Conservation (phyloP, 176 grass and related monocot species). For the Aegilops tauschii region DNA sequence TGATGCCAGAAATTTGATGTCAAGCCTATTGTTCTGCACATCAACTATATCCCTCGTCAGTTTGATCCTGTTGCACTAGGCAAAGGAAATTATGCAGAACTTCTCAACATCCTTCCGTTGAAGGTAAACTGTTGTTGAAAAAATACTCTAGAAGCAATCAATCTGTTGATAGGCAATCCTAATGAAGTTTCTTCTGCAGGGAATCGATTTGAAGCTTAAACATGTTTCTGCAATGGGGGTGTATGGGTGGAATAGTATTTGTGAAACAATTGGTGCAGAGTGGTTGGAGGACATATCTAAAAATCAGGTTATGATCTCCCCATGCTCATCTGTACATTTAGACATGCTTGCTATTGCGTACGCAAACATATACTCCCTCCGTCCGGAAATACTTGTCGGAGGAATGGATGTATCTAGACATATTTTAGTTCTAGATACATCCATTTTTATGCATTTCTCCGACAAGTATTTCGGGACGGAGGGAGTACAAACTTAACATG, state of each 20-base stretch:
- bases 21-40: slow-evolving; percentile 66
- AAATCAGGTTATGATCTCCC: slow-evolving; percentile 73
- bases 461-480: no score
- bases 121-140: slow-evolving; percentile 55
- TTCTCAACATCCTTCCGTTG: slow-evolving; percentile 97
- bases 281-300: slow-evolving; percentile 99
- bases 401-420: no score
- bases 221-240: slow-evolving; percentile 87
- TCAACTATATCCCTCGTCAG: slow-evolving; percentile 91
- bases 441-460: no score
- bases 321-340: slow-evolving; percentile 15
- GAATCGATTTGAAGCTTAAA: slow-evolving; percentile 96
- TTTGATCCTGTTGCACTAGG: slow-evolving; percentile 85
- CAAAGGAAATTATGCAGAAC: slow-evolving; percentile 94
- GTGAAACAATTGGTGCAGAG: slow-evolving; percentile 72
- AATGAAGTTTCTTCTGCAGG: slow-evolving; percentile 42
- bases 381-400: no score
- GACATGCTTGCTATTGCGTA: neutral
- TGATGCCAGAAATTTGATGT: slow-evolving; percentile 92
- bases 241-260: slow-evolving; percentile 91
- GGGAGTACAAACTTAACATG: neutral
- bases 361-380: neutral
- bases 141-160: neutral
- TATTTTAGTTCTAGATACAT: no score
- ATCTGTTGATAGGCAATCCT: neutral